These are phyloP conservation scores for Breviolum minutum DNA, from an alignment of 73 alveolate genomes.

Conservation along the genomic window DNA sequence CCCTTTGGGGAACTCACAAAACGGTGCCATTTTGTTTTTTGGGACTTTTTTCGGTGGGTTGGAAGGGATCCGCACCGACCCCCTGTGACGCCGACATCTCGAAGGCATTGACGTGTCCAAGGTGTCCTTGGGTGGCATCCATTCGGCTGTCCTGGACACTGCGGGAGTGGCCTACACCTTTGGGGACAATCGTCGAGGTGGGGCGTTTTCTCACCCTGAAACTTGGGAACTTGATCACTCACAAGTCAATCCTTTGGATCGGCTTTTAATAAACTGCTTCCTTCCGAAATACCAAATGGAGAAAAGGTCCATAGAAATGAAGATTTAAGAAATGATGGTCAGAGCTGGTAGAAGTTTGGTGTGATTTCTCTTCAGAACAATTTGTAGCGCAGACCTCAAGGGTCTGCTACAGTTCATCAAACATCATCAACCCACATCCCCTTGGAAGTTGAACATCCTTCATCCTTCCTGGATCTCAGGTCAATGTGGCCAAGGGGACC, in stretches of 20 bases:
- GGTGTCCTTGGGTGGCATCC: slow-evolving; percentile 74
- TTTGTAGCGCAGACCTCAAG: background rate
- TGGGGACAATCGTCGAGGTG: slow-evolving; percentile 76
- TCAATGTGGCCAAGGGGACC: slow-evolving; percentile 45
- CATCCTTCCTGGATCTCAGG: background rate
- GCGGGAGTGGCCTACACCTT: slow-evolving; percentile 44
- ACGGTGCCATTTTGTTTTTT: too few species aligned
- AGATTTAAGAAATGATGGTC: too few species aligned
- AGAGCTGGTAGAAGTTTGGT: background rate
- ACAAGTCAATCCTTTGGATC: too few species aligned
- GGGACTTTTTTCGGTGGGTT: too few species aligned
- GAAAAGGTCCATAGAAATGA: too few species aligned
- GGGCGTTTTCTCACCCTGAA: too few species aligned
- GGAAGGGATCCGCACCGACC: too few species aligned
- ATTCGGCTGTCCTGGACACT: slow-evolving; percentile 53
- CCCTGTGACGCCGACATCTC: background rate
- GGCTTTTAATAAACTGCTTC: too few species aligned
- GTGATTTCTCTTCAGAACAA: background rate
- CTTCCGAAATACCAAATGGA: too few species aligned
- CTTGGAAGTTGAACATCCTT: background rate
- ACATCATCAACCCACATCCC: background rate
- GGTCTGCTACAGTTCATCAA: background rate
- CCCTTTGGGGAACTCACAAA: too few species aligned
- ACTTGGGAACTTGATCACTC: too few species aligned
- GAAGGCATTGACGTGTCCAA: background rate